Evolutionary conservation across 108 stramenopile species (phyloP).

Genomic region (Conticribra weissflogii): DNA sequence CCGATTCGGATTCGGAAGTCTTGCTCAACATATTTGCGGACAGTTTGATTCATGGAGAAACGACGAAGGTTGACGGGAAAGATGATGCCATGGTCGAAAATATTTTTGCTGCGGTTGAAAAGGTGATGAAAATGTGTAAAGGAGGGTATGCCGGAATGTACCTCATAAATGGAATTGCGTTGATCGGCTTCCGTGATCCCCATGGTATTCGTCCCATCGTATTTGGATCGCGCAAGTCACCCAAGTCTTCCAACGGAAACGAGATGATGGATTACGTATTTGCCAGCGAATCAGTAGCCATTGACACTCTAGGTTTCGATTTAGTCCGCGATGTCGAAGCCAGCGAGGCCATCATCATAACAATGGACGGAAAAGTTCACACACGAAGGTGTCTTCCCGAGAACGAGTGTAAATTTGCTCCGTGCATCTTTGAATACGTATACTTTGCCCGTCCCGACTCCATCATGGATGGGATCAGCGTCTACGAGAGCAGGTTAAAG

Average conservation of each 20-base stretch:
- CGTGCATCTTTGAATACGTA: conserved; percentile 99
- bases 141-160: conserved; percentile 96
- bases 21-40: conserved; percentile 97
- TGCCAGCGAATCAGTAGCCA: conserved; percentile 96
- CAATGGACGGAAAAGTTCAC: conserved; percentile 80
- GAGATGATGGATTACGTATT: conserved; percentile 79
- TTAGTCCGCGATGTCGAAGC: conserved; percentile 92
- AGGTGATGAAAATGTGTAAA: conserved; percentile 86
- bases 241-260: conserved; percentile 29
- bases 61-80: conserved; percentile 17
- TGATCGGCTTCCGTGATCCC: conserved; percentile 97
- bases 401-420: conserved; percentile 51
- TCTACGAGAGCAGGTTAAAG: conserved; percentile 95
- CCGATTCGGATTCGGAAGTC: conserved; percentile 96
- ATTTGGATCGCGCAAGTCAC: conserved; percentile 77
- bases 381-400: conserved; percentile 58
- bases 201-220: conserved; percentile 97
- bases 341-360: conserved; percentile 94
- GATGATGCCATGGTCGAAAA: conserved; percentile 57
- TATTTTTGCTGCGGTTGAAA: conserved; percentile 74
- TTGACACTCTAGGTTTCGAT: conserved; percentile 95
- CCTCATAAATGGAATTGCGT: conserved; percentile 93
- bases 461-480: conserved; percentile 96
- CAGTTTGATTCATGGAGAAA: conserved; percentile 65
- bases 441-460: conserved; percentile 99